Evolutionary conservation across 2,329 filamentous ascomycete species (phyloP).

Genomic region (Sporothrix protearum): DNA sequence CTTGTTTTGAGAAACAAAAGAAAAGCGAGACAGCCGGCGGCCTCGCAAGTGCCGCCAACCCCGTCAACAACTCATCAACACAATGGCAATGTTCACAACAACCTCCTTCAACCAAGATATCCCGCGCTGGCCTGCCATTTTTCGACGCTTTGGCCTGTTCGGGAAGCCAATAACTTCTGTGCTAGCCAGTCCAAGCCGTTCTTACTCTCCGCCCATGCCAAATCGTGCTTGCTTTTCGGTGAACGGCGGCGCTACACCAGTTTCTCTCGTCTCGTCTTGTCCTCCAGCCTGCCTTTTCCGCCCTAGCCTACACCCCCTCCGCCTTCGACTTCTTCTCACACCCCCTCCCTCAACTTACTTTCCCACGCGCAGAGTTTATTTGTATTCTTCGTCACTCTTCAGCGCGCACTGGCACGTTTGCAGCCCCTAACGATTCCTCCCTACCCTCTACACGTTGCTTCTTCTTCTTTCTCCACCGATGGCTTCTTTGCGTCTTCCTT

Average conservation of each 20-base stretch:
- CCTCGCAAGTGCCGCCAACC: neutral
- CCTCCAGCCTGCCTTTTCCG: constrained; percentile 16
- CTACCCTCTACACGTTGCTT: neutral
- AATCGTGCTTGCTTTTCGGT: constrained; percentile 12
- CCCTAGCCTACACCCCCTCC: neutral
- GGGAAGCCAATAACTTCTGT: neutral
- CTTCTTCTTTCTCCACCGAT: neutral
- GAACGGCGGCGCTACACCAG: neutral
- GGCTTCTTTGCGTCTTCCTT: neutral
- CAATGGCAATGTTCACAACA: neutral
- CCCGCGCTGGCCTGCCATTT: neutral
- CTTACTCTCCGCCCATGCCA: neutral
- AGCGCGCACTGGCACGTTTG: neutral
- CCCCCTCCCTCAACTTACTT: neutral
- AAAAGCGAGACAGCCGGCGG: neutral
- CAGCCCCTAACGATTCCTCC: neutral
- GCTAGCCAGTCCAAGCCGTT: neutral
- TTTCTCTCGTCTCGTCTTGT: neutral
- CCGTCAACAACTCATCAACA: neutral
- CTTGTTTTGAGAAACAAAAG: neutral
- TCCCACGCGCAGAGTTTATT: neutral
- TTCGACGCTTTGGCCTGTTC: neutral
- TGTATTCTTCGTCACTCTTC: neutral
- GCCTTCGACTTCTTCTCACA: neutral
- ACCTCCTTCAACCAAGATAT: neutral